A percentile compares a stretch with the other conserved stretches of the same genome.
These are phyloP conservation scores for Lachancea waltii DNA, from an alignment of 805 yeast genomes.

Conservation along the genomic window DNA sequence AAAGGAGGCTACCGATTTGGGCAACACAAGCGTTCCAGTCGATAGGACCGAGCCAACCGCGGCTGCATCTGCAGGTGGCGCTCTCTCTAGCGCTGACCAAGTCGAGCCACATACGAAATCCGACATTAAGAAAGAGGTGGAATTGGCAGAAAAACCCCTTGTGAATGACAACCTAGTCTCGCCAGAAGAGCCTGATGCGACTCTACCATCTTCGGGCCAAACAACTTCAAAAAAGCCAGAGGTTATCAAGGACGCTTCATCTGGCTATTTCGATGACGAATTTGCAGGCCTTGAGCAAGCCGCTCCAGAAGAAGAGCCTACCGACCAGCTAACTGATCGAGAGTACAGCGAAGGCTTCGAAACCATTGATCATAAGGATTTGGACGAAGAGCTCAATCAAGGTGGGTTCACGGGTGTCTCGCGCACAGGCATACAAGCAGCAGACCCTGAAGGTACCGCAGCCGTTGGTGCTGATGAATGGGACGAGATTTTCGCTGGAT, in stretches of 20 bases:
- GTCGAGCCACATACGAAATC: too few species aligned
- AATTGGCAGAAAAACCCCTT: too few species aligned
- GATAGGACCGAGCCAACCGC: too few species aligned
- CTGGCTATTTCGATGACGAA: slow-evolving; percentile 34
- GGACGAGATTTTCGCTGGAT: slow-evolving; percentile 90
- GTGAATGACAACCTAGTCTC: too few species aligned
- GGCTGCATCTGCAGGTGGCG: too few species aligned
- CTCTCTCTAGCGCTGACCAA: too few species aligned
- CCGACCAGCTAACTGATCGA: slow-evolving; percentile 27
- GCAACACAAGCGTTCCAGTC: too few species aligned
- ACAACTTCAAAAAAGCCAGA: slow-evolving; percentile 8
- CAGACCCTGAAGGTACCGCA: slow-evolving; percentile 4
- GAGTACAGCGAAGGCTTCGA: slow-evolving; percentile 25
- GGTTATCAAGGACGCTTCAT: slow-evolving; percentile 16
- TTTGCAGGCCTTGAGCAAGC: slow-evolving; percentile 41
- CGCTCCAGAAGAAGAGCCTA: slow-evolving; percentile 34
- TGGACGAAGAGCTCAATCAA: slow-evolving; percentile 22
- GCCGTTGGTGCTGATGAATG: slow-evolving; percentile 63
- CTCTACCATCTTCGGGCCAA: too few species aligned
- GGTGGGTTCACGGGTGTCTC: slow-evolving; percentile 20
- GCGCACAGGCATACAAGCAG: slow-evolving; percentile 5
- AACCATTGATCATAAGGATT: slow-evolving; percentile 21
- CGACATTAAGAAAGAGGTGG: too few species aligned
- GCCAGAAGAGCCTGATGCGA: too few species aligned
- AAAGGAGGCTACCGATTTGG: neutral